These are phyloP conservation scores for Zygoascus sp. DNA, from an alignment of 1,139 yeast genomes.

Conservation along the genomic window DNA sequence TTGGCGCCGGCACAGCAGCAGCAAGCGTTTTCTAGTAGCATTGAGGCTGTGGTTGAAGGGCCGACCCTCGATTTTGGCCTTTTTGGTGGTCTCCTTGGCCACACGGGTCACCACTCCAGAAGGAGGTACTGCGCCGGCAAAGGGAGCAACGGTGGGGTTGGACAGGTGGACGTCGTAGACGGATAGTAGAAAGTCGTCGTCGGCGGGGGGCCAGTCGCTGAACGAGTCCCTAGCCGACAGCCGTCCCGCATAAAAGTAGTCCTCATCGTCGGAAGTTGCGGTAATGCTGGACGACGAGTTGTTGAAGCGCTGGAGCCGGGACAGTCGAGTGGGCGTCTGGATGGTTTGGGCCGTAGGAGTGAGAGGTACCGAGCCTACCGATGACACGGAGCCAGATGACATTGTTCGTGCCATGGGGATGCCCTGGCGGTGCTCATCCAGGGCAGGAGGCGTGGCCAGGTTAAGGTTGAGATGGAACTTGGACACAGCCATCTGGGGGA, in stretches of 20 bases:
- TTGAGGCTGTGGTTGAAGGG: slow-evolving; percentile 33
- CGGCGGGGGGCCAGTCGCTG: slow-evolving; percentile 30
- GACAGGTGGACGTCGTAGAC: slow-evolving; percentile 28
- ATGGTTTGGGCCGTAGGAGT: slow-evolving; percentile 21
- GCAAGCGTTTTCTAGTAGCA: slow-evolving; percentile 32
- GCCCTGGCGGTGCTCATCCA: slow-evolving; percentile 6
- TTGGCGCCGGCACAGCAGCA: slow-evolving; percentile 26
- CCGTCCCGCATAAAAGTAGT: slow-evolving; percentile 18
- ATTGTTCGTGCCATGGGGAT: slow-evolving; percentile 19
- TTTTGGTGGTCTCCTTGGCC: slow-evolving; percentile 31
- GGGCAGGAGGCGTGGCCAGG: slow-evolving; percentile 2
- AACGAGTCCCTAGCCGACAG: slow-evolving; percentile 19
- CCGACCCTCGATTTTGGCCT: slow-evolving; percentile 27
- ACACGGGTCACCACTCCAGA: slow-evolving; percentile 36
- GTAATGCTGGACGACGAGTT: slow-evolving; percentile 29
- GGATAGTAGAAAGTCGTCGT: slow-evolving; percentile 30
- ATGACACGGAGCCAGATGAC: slow-evolving; percentile 8
- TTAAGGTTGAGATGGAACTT: background rate
- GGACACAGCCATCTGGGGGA: background rate
- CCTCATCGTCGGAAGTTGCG: slow-evolving; percentile 28
- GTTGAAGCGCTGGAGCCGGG: slow-evolving; percentile 25
- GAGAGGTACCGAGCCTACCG: slow-evolving; percentile 16
- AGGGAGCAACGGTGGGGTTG: slow-evolving; percentile 36
- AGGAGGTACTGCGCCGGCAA: slow-evolving; percentile 37
- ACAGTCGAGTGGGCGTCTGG: slow-evolving; percentile 14